Percentiles rank a stretch among this genome's conserved stretches.
Conservation (phyloP, 164 flowering plant genomes). For the Houttuynia cordata region DNA sequence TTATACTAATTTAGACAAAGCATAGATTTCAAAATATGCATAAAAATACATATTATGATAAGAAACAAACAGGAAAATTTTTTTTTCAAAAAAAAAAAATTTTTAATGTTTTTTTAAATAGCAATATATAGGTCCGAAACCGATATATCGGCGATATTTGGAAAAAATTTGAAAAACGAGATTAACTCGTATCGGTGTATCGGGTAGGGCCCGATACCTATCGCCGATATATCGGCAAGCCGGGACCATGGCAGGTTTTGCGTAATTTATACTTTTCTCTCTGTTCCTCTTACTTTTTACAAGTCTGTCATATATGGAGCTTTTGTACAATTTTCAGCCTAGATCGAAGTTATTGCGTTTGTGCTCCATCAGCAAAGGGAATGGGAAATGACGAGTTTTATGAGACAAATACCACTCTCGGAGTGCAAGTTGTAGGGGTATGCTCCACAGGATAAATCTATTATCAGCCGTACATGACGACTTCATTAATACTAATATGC, state of each 20-base stretch:
- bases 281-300: not conserved
- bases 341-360: slow-evolving; percentile 68
- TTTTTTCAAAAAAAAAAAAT: no score
- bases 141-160: no score
- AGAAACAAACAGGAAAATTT: no score
- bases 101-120: no score
- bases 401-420: slow-evolving; percentile 62
- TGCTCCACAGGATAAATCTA: not conserved
- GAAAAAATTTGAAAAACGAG: no score
- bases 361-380: slow-evolving; percentile 76
- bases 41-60: no score
- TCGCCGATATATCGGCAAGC: no score
- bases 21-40: no score
- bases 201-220: no score
- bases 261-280: not conserved
- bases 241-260: not conserved
- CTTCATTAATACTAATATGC: not conserved
- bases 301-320: not conserved
- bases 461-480: not conserved
- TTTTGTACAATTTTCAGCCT: slow-evolving; percentile 46
- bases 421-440: slow-evolving; percentile 95
- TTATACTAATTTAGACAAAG: no score
- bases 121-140: no score
- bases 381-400: slow-evolving; percentile 60
- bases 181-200: no score